Evolutionary conservation across 1,139 yeast species (phyloP).

Genomic region (Debaryomycetaceae sp.): DNA sequence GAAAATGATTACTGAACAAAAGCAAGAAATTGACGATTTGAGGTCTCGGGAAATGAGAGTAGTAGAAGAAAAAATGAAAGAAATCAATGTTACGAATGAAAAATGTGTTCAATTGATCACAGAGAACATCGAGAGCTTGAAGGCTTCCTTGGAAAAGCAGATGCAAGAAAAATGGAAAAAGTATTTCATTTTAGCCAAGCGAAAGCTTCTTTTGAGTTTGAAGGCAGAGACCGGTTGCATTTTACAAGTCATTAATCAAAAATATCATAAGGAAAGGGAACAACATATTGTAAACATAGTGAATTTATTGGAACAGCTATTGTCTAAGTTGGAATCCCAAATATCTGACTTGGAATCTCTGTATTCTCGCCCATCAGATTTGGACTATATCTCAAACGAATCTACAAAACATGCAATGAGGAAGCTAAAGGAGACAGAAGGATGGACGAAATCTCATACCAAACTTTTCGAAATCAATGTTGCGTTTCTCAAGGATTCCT

Average conservation of each 20-base stretch:
- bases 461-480: conserved; percentile 38
- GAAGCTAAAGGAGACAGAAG: conserved; percentile 47
- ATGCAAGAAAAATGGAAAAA: conserved; percentile 45
- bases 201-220: conserved; percentile 50
- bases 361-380: conserved; percentile 47
- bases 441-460: conserved; percentile 50
- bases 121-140: conserved; percentile 38
- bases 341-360: conserved; percentile 49
- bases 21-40: conserved; percentile 70
- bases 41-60: conserved; percentile 50
- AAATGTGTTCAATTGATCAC: conserved; percentile 36
- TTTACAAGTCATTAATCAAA: conserved; percentile 10
- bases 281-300: conserved; percentile 6
- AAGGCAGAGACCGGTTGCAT: conserved; percentile 34
- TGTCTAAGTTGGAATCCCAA: conserved; percentile 33
- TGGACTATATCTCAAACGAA: conserved; percentile 46
- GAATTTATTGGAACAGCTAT: conserved; percentile 23
- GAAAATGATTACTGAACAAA: conserved; percentile 82
- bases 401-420: conserved; percentile 41
- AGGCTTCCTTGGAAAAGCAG: conserved; percentile 36
- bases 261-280: not conserved
- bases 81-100: conserved; percentile 26
- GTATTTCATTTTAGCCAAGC: conserved; percentile 53
- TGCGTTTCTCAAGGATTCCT: conserved; percentile 38
- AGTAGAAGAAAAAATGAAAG: conserved; percentile 31